These are phyloP conservation scores for Blepharisma japonicum DNA, from an alignment of 73 alveolate genomes.

Conservation along the genomic window DNA sequence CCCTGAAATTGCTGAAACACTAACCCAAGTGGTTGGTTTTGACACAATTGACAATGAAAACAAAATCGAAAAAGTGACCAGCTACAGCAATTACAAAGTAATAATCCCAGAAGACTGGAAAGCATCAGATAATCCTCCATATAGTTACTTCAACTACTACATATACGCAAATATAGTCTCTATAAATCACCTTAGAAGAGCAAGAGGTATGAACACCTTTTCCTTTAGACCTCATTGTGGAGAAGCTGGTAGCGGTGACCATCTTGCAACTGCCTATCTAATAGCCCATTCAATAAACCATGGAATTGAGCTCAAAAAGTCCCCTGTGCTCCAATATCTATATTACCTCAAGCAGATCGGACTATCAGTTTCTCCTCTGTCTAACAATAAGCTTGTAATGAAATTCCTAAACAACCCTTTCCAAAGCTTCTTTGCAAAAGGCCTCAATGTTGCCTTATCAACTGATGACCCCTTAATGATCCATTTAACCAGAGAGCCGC, in stretches of 20 bases:
- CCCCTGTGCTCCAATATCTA: constrained; percentile 56
- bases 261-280: constrained; percentile 64
- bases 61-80: constrained; percentile 43
- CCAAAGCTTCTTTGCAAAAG: constrained; percentile 46
- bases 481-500: constrained; percentile 60
- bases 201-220: constrained; percentile 51
- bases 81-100: constrained; percentile 35
- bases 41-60: constrained; percentile 81
- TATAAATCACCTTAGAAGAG: constrained; percentile 56
- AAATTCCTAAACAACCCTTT: constrained; percentile 46
- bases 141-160: constrained; percentile 51
- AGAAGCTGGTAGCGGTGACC: constrained; percentile 77
- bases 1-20: constrained; percentile 11
- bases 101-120: constrained; percentile 48
- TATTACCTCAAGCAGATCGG: constrained; percentile 72
- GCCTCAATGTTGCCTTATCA: constrained; percentile 56
- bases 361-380: constrained; percentile 71
- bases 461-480: constrained; percentile 68
- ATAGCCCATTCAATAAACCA: constrained; percentile 39
- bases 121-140: constrained; percentile 62
- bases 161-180: constrained; percentile 58
- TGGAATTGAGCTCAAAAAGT: constrained; percentile 27
- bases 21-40: constrained; percentile 45
- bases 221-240: constrained; percentile 75
- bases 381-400: constrained; percentile 64